A percentile compares a stretch with the other conserved stretches of the same genome.
phyloP scores from a whole-genome alignment of 75 land plant species.

The Azolla pinnata region DNA sequence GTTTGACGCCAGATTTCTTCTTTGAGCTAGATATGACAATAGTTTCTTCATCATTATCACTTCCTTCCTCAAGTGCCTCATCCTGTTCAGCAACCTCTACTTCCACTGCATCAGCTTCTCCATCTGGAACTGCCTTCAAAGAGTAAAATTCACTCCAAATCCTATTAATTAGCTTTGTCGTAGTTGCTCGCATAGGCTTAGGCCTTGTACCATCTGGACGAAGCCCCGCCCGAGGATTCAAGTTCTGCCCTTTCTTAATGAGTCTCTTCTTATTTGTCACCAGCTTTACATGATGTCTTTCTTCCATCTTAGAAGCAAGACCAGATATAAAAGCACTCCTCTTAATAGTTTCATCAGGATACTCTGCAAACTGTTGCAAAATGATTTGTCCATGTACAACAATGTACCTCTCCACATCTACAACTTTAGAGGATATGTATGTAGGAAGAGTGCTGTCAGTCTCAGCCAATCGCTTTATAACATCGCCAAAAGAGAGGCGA shows the following conservation, averaged over 20 bases:
- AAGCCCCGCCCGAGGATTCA: conserved; percentile 73
- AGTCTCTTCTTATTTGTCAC: conserved; percentile 54
- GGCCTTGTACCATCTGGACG: conserved; percentile 38
- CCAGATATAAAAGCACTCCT: conserved; percentile 65
- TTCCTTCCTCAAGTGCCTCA: conserved; percentile 41
- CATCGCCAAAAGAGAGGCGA: conserved; percentile 71
- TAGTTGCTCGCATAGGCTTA: conserved; percentile 88
- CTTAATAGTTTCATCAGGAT: conserved; percentile 65
- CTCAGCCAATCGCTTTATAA: conserved; percentile 55
- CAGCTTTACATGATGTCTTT: conserved; percentile 80
- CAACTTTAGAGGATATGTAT: conserved; percentile 47
- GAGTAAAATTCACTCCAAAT: conserved; percentile 86
- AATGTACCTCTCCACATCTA: conserved; percentile 71
- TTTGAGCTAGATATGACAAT: not conserved
- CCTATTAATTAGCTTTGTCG: conserved; percentile 69
- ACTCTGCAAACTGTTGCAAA: conserved; percentile 74
- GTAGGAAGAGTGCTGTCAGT: conserved; percentile 36
- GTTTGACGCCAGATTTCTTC: not conserved
- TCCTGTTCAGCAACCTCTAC: conserved; percentile 30
- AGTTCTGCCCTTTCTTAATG: conserved; percentile 35
- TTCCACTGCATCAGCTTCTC: conserved; percentile 17
- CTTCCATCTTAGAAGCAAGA: conserved; percentile 63
- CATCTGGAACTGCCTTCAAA: conserved; percentile 25
- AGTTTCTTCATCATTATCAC: conserved; percentile 36
- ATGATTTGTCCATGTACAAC: conserved; percentile 96